Conservation (phyloP, 1,284 basidiomycete species). For the Blastosporella zonata region DNA sequence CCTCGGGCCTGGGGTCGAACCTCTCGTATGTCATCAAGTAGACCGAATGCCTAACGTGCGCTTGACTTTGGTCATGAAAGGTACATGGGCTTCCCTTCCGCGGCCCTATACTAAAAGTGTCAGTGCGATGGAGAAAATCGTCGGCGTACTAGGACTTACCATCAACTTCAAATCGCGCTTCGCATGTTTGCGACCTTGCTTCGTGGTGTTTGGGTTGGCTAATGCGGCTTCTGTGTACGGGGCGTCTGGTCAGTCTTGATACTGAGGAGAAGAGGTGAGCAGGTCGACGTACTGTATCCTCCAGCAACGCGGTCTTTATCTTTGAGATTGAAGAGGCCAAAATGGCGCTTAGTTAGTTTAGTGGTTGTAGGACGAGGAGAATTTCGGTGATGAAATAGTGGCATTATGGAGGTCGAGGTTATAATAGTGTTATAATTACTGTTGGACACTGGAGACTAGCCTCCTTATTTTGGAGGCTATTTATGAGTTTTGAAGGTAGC, state of each 20-base stretch:
- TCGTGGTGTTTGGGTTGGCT: constrained; percentile 48
- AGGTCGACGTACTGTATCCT: constrained; percentile 41
- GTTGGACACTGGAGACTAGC: not conserved
- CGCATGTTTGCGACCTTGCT: constrained; percentile 40
- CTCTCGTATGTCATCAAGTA: constrained; percentile 29
- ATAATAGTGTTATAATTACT: not conserved
- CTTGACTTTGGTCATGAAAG: constrained; percentile 50
- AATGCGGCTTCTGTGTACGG: constrained; percentile 41
- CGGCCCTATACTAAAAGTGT: constrained; percentile 29
- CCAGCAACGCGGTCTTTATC: constrained; percentile 45
- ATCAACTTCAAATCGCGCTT: constrained; percentile 43
- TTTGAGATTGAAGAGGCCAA: constrained; percentile 33
- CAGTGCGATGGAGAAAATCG: not conserved
- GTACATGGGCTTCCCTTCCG: constrained; percentile 40
- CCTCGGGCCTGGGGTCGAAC: not conserved
- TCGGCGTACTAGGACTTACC: constrained; percentile 34
- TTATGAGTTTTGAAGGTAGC: not conserved
- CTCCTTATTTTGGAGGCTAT: not conserved
- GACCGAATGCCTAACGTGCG: constrained; percentile 48
- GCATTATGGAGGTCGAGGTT: constrained; percentile 20
- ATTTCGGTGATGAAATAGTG: constrained; percentile 23
- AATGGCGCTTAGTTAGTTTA: constrained; percentile 14
- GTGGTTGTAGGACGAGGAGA: constrained; percentile 18
- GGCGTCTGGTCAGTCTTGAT: not conserved
- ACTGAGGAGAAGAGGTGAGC: not conserved